These are phyloP conservation scores for Leccinum griseonigrum DNA, from an alignment of 1,284 basidiomycete genomes.

Conservation along the genomic window DNA sequence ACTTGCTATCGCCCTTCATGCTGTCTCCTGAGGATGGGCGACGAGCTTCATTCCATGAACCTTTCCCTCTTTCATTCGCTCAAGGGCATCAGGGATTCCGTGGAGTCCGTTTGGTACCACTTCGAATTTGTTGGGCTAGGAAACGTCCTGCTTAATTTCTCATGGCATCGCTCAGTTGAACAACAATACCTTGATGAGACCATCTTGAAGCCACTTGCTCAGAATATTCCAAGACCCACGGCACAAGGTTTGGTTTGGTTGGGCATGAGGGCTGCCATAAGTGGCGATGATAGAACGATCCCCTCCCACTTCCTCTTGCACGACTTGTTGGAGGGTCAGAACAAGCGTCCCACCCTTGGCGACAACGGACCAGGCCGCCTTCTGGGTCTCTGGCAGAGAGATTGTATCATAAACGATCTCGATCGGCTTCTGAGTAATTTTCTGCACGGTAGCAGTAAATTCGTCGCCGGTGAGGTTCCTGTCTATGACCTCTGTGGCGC, in stretches of 20 bases:
- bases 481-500: constrained; percentile 54
- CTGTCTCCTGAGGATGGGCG: constrained; percentile 45
- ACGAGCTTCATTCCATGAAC: constrained; percentile 54
- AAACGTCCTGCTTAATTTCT: not conserved
- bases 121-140: constrained; percentile 40
- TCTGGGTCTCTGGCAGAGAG: constrained; percentile 31
- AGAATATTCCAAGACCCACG: constrained; percentile 29
- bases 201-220: constrained; percentile 34
- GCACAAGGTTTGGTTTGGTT: constrained; percentile 26
- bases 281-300: constrained; percentile 27
- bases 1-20: constrained; percentile 9
- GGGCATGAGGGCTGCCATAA: constrained; percentile 25
- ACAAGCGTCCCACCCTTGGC: constrained; percentile 28
- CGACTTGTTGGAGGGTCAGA: constrained; percentile 21
- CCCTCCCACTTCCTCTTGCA: constrained; percentile 24
- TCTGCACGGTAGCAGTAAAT: constrained; percentile 30
- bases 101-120: constrained; percentile 45
- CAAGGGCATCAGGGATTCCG: constrained; percentile 44
- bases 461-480: constrained; percentile 32
- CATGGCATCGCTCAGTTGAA: not conserved
- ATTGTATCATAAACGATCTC: constrained; percentile 42
- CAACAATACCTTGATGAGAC: constrained; percentile 34
- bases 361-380: constrained; percentile 26
- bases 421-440: constrained; percentile 33
- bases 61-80: constrained; percentile 37